phyloP scores from a whole-genome alignment of 2,329 filamentous ascomycete genomes.

The Pyrenophora teres region DNA sequence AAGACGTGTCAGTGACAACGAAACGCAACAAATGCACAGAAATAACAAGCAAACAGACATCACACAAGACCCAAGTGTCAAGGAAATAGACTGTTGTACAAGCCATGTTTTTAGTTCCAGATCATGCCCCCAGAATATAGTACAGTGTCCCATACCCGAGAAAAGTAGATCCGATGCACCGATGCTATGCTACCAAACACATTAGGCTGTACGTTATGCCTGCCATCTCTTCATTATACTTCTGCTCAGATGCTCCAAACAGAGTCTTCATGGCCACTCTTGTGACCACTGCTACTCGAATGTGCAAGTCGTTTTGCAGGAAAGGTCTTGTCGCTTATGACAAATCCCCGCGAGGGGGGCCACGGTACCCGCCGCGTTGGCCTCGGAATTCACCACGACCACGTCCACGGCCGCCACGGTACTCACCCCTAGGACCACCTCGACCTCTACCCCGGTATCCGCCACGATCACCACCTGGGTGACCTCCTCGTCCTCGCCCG shows the following conservation, averaged over 20 bases:
- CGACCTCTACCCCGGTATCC: slow-evolving; percentile 61
- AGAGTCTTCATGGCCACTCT: slow-evolving; percentile 11
- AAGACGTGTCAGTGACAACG: not conserved
- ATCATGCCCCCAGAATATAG: slow-evolving; percentile 36
- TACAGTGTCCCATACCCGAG: slow-evolving; percentile 37
- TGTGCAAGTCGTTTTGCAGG: slow-evolving; percentile 9
- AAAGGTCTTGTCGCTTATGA: slow-evolving; percentile 17
- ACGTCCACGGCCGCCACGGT: slow-evolving; percentile 49
- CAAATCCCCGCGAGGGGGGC: slow-evolving; percentile 34
- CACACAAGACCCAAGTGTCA: not conserved
- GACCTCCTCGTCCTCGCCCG: slow-evolving; percentile 55
- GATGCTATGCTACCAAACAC: slow-evolving; percentile 47
- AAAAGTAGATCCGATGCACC: slow-evolving; percentile 39
- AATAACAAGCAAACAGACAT: not conserved
- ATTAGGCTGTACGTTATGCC: slow-evolving; percentile 38
- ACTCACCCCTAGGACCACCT: slow-evolving; percentile 46
- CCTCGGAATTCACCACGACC: slow-evolving; percentile 52
- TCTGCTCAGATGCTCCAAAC: slow-evolving; percentile 33
- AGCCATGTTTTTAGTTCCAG: slow-evolving; percentile 30
- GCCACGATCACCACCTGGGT: slow-evolving; percentile 54
- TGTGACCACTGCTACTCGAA: not conserved
- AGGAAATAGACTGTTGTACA: slow-evolving; percentile 17
- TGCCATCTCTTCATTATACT: slow-evolving; percentile 29
- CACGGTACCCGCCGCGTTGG: slow-evolving; percentile 49
- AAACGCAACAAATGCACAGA: not conserved